These are phyloP conservation scores for Phaffomyces thermotolerans DNA, from an alignment of 805 yeast species.

Conservation along the genomic window DNA sequence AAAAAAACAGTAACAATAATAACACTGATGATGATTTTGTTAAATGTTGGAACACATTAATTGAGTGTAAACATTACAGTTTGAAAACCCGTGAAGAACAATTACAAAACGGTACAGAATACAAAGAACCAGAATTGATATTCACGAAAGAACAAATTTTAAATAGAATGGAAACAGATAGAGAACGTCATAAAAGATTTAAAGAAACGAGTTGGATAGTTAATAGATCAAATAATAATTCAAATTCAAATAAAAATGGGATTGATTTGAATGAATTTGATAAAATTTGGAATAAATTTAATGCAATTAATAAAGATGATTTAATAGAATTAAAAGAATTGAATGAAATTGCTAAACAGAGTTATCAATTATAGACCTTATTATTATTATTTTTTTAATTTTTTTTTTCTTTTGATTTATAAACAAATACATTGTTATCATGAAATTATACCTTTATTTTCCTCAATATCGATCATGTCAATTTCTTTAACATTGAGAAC, in stretches of 20 bases:
- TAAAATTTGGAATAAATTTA: constrained; percentile 31
- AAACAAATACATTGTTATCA: not conserved
- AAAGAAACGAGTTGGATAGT: constrained; percentile 80
- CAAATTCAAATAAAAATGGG: constrained; percentile 3
- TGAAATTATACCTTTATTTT: not conserved
- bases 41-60: constrained; percentile 18
- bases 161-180: constrained; percentile 82
- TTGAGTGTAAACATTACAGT: constrained; percentile 11
- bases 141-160: constrained; percentile 48
- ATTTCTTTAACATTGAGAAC: constrained; percentile 37
- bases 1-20: not conserved
- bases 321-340: constrained; percentile 46
- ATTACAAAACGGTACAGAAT: not conserved
- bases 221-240: constrained; percentile 35
- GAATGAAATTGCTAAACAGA: constrained; percentile 44
- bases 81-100: constrained; percentile 10
- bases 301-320: constrained; percentile 38
- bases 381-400: not conserved
- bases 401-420: too few relatives aligned
- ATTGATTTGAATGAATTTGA: constrained; percentile 45
- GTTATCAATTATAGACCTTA: constrained; percentile 29
- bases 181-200: constrained; percentile 82
- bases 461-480: not conserved
- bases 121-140: not conserved
- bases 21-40: constrained; percentile 9